Evolutionary conservation across 371 early-diverging fungal species (phyloP), one percentile per base, ranked within the genome.

Genomic region (Rhizopus arrhizus): DNA sequence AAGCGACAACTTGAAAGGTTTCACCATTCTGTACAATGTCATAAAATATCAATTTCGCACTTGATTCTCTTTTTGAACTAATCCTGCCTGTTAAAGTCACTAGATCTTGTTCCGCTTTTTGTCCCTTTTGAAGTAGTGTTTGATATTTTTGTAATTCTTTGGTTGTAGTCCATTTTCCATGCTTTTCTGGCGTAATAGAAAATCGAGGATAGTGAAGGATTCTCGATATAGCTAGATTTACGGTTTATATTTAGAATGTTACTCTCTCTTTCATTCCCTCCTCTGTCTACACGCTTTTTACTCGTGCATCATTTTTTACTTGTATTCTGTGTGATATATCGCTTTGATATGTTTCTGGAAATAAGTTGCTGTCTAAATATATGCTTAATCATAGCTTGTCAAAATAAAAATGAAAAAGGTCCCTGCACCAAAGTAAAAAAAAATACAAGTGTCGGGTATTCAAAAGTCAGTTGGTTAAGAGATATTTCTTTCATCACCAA

Each of bases 21-120:
- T 80, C 67, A 2, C 85, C 85, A 54, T 90, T 81, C 41, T 90
- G 86, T 10, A 80, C 64, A 15, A 94, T 38, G 64, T 88, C 91
- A 47, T 86, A 82, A 74, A 93, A 94, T 0, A 90, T 65, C 40
- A 93, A 78, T 52, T 88, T 90, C 54, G 78, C 71, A 58, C 92
- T 86, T 3, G 91, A 86, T 38, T 86, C 89, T 22, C 92, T 78
- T 55, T 85, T 89, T 11, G 85, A 75, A 10, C 66, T 58, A 35
- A 91, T 77, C 22, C 91, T 80, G 31, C 91, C 91, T 73, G 81
- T 68, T 34, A 75, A 57, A 8, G 73, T 75, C 28, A 78, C 56
- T 9, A 72, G 52, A 28, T 63, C 59, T 2, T 38, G 43, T 57
- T 68, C 59, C 22, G 70, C 73, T 58, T 78, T 68, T 63, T 81